A percentile compares a stretch with the other conserved stretches of the same genome.
phyloP scores from a whole-genome alignment of 768 basidiomycete genomes.

The Amanita subjunquillea region DNA sequence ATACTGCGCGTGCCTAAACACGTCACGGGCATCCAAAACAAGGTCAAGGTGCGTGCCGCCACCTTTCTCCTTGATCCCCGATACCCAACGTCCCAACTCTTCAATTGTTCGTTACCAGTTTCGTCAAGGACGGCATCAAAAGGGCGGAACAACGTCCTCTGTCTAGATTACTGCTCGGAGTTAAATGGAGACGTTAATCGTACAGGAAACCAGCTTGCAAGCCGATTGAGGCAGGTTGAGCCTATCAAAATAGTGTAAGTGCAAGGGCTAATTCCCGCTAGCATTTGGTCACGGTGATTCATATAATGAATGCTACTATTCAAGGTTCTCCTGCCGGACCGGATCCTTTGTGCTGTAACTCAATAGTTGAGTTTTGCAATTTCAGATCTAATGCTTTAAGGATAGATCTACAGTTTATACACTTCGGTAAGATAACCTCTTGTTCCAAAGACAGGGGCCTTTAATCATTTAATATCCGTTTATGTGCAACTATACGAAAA shows the following conservation, averaged over 20 bases:
- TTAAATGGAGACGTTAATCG: background rate
- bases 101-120: background rate
- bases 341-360: background rate
- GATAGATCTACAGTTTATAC: background rate
- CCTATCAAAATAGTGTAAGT: slow-evolving; percentile 5
- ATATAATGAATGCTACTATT: background rate
- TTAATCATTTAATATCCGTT: slow-evolving; percentile 6
- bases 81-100: background rate
- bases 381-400: background rate
- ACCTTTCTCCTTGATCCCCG: background rate
- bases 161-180: background rate
- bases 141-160: background rate
- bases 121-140: background rate
- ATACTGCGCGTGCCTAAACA: slow-evolving; percentile 5
- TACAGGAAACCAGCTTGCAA: background rate
- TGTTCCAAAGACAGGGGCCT: slow-evolving; percentile 1
- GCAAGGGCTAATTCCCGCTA: slow-evolving; percentile 7
- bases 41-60: background rate
- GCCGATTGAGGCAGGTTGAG: slow-evolving; percentile 3
- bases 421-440: background rate
- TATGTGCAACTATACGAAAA: slow-evolving; percentile 1
- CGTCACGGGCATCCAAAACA: background rate
- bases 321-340: slow-evolving; percentile 4
- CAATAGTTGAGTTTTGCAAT: background rate
- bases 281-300: slow-evolving; percentile 6